These are phyloP conservation scores for Hippophae gyantsensis DNA, from an alignment of 306 rosid species.

Conservation along the genomic window DNA sequence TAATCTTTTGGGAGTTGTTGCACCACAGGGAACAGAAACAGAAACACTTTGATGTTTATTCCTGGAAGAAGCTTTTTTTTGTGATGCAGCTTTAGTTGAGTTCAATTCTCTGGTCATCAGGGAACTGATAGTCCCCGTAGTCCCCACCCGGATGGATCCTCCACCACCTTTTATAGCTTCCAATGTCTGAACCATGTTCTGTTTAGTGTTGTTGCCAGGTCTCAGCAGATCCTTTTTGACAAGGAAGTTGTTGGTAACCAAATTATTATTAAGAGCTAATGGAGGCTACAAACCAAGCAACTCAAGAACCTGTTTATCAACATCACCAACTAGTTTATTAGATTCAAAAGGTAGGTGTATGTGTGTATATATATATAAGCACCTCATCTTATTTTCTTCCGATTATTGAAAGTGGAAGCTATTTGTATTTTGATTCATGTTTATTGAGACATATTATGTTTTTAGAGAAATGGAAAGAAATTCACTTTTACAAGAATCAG, in stretches of 20 bases:
- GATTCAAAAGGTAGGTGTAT: constrained; percentile 1
- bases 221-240: constrained; percentile 15
- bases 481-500: no score
- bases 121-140: constrained; percentile 74
- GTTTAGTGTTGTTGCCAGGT: constrained; percentile 21
- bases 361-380: background rate
- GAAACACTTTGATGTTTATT: constrained; percentile 36
- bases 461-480: no score
- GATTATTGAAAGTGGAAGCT: background rate
- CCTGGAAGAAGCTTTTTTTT: constrained; percentile 38
- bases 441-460: no score
- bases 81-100: constrained; percentile 43
- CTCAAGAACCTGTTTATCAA: constrained; percentile 34
- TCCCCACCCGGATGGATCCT: constrained; percentile 73
- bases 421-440: background rate
- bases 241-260: constrained; percentile 6
- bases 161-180: constrained; percentile 70
- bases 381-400: constrained; percentile 12
- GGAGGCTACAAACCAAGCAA: constrained; percentile 19
- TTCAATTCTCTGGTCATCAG: constrained; percentile 84
- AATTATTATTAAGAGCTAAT: constrained; percentile 5
- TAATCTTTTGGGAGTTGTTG: constrained; percentile 36
- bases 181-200: constrained; percentile 58
- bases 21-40: constrained; percentile 34
- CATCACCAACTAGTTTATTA: constrained; percentile 20